Conservation (phyloP, 768 basidiomycete genomes). For the Crucibulum laeve region DNA sequence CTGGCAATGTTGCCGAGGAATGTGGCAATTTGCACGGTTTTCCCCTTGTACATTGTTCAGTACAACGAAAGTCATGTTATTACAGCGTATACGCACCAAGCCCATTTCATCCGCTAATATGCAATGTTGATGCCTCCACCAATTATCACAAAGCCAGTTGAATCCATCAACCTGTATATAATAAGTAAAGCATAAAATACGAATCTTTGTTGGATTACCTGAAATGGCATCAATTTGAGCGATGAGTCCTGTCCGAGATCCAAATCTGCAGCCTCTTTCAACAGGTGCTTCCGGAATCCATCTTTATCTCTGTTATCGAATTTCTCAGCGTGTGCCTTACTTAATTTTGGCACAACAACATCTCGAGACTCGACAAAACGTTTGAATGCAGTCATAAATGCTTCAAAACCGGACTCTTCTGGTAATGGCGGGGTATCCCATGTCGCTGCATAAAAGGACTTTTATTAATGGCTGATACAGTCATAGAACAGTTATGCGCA, state of each 20-base stretch:
- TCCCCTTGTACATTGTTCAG: no score
- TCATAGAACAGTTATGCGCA: constrained; percentile 13
- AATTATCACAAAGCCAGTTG: constrained; percentile 83
- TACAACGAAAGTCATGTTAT: no score
- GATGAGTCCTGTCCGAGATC: constrained; percentile 61
- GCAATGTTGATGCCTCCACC: constrained; percentile 82
- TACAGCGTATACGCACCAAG: constrained; percentile 53
- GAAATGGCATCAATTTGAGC: constrained; percentile 83
- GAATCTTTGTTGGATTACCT: constrained; percentile 38
- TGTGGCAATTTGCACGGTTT: constrained; percentile 88
- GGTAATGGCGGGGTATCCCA: constrained; percentile 86
- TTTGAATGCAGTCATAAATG: constrained; percentile 65
- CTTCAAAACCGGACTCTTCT: constrained; percentile 51
- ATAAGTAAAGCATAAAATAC: neutral
- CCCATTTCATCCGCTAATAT: constrained; percentile 99
- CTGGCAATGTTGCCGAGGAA: constrained; percentile 68
- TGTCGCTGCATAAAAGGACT: constrained; percentile 49
- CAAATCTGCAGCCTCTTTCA: constrained; percentile 52
- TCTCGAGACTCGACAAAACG: constrained; percentile 59
- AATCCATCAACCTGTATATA: constrained; percentile 64
- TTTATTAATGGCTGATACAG: neutral
- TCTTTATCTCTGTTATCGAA: constrained; percentile 55
- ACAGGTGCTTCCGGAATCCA: constrained; percentile 43
- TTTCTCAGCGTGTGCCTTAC: constrained; percentile 30
- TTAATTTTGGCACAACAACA: constrained; percentile 54